Evolutionary conservation across 2,329 filamentous ascomycete genomes (phyloP).

Genomic region (Clathrospora elynae): DNA sequence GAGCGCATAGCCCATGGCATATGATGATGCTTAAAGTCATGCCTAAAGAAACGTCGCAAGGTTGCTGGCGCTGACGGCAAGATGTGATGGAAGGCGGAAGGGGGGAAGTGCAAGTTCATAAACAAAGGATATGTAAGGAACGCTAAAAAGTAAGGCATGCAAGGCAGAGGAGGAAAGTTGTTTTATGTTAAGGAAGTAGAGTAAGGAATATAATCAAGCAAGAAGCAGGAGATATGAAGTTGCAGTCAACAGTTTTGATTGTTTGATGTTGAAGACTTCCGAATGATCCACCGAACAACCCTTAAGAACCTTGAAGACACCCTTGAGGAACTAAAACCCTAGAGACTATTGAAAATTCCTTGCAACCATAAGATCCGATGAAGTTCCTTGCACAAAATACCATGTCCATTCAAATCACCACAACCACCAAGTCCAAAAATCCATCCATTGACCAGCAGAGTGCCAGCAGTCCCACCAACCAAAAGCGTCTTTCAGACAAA

Average conservation of each 20-base stretch:
- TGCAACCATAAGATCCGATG: background rate
- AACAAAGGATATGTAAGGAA: no score
- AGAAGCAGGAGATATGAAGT: background rate
- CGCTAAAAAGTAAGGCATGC: background rate
- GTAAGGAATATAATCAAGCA: background rate
- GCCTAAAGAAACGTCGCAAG: no score
- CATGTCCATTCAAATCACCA: background rate
- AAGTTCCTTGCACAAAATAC: constrained; percentile 2
- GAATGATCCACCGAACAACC: background rate
- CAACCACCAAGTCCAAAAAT: background rate
- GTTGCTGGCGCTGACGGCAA: no score
- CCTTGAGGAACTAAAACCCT: background rate
- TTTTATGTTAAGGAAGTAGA: background rate
- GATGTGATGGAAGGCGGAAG: no score
- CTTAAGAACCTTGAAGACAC: background rate
- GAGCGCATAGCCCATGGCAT: no score
- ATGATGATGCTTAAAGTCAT: no score
- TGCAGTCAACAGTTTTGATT: constrained; percentile 1
- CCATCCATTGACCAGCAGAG: background rate
- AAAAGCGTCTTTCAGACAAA: constrained; percentile 6
- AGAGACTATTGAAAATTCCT: no score
- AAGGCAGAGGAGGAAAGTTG: background rate
- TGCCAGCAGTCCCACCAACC: constrained; percentile 1
- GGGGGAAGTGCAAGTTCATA: no score
- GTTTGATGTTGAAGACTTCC: constrained; percentile 1